These are phyloP conservation scores for Podaxis sp. DNA, from an alignment of 768 basidiomycete genomes.

Conservation along the genomic window DNA sequence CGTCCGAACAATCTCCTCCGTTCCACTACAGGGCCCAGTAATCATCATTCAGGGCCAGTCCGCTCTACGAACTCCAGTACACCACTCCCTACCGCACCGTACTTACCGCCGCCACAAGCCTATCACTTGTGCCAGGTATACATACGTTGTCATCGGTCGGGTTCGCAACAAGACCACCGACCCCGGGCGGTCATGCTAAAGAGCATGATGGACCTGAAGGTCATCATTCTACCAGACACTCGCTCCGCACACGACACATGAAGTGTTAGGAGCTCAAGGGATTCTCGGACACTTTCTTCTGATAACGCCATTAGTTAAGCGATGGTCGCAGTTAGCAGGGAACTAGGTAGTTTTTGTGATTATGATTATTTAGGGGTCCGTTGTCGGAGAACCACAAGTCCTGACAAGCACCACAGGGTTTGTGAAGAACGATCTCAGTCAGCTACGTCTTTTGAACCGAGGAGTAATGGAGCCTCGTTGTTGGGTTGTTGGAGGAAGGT, in stretches of 20 bases:
- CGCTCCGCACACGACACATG: background rate
- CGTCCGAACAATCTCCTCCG: constrained; percentile 8
- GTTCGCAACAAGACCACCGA: background rate
- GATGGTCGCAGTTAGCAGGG: background rate
- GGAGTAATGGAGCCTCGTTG: background rate
- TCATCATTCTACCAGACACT: background rate
- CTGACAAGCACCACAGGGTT: background rate
- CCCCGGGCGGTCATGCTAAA: background rate
- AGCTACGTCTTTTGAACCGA: background rate
- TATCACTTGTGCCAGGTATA: background rate
- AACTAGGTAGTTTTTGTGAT: background rate
- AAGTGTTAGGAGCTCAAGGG: background rate
- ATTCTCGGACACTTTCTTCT: background rate
- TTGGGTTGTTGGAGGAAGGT: background rate
- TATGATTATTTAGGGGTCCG: background rate
- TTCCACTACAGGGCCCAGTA: constrained; percentile 7
- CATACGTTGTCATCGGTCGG: background rate
- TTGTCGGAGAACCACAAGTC: background rate
- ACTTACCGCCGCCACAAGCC: background rate
- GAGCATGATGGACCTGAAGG: background rate
- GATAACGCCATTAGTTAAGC: constrained; percentile 1
- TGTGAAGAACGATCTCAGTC: background rate
- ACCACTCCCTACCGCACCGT: background rate
- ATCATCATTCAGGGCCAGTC: background rate
- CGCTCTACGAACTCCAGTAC: background rate